Conservation (phyloP, 208 protist genomes). For the Crithidia acanthocephali region DNA sequence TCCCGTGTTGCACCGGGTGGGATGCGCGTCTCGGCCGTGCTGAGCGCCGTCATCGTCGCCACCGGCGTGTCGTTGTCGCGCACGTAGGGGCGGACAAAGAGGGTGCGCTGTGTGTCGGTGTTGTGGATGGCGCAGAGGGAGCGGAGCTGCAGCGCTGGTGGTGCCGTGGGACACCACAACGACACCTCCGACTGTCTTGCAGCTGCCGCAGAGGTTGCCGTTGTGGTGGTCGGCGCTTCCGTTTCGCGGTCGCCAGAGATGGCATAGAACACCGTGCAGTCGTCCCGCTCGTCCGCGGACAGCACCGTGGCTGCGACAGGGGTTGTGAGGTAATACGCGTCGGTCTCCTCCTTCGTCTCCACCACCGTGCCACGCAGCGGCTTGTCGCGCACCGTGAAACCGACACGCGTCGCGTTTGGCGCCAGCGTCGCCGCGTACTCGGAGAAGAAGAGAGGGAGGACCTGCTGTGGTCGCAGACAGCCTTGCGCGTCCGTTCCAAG, state of each 20-base stretch:
- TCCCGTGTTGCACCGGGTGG: conserved; percentile 17
- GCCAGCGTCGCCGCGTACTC: conserved; percentile 24
- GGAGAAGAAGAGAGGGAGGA: conserved; percentile 32
- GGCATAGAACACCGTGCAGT: conserved; percentile 32
- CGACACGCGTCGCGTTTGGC: conserved; percentile 13
- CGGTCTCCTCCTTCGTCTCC: conserved; percentile 10
- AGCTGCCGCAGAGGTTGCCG: not conserved
- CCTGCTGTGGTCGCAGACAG: conserved; percentile 19
- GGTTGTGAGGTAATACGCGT: conserved; percentile 24
- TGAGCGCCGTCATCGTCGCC: conserved; percentile 8
- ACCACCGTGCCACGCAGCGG: not conserved
- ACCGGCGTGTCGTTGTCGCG: not conserved
- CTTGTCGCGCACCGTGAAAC: conserved; percentile 18
- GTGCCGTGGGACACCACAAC: conserved; percentile 17
- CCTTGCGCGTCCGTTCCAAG: conserved; percentile 22
- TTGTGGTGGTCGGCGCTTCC: not conserved
- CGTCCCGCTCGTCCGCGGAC: not conserved
- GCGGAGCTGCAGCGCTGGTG: conserved; percentile 13
- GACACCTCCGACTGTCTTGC: not conserved
- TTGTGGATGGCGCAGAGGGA: conserved; percentile 27
- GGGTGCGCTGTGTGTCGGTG: conserved; percentile 12
- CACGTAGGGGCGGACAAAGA: conserved; percentile 9
- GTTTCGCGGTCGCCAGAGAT: conserved; percentile 2
- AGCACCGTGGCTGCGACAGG: conserved; percentile 26
- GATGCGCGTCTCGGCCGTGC: conserved; percentile 15